Base-by-base conservation (phyloP, 1,284 basidiomycete species). In the Apiotrichum porosum region DNA sequence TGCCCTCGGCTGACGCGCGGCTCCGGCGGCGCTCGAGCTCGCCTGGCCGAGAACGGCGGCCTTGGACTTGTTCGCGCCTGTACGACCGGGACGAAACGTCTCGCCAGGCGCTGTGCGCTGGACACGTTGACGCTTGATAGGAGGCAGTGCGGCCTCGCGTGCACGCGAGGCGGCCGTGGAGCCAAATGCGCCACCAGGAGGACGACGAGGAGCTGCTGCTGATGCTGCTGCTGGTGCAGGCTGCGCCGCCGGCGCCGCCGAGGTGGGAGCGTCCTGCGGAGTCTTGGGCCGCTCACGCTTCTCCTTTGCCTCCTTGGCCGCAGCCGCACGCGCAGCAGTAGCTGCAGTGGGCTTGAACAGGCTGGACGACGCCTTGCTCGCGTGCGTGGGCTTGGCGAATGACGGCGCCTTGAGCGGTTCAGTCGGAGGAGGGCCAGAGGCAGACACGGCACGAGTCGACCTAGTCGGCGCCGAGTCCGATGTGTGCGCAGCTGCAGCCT, bases 71-170 rank as follows among this genome's bases (percentile, higher is more conserved):
- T 54, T 54, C n/a, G 26, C 26, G 42, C 34, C 15, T 8, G 21
- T 26, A 14, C 49, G 44, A 15, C 51, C 40, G 0, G 69, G 68
- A 23, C 55, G 51, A 57, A 72, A 72, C 34, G 55, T 61, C 22
- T 69, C 68, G 21, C 66, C 50, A 14, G 69, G 61, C 3, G 68
- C 60, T 51, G 69, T 70, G 18, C 61, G 56, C 31, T 54, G 56
- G 19, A 70, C 54, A 24, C 58, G 64, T 44, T 68, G 67, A 22
- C 60, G 58, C 49, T 62, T 62, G 4, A 53, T 47, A 4, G 63
- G 56, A 4, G 65, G 60, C 4, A 65, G 51, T 9, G 57, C 44
- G 1, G 57, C 43, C n/a, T 58, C 52, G 14, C 54, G 54, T 1
- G 54, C 54, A 8, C 54, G 55, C 8, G 55, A 52, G 2, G 55